These are phyloP conservation scores for Termitomyces sp. DNA, from an alignment of 768 basidiomycete genomes.

Conservation along the genomic window DNA sequence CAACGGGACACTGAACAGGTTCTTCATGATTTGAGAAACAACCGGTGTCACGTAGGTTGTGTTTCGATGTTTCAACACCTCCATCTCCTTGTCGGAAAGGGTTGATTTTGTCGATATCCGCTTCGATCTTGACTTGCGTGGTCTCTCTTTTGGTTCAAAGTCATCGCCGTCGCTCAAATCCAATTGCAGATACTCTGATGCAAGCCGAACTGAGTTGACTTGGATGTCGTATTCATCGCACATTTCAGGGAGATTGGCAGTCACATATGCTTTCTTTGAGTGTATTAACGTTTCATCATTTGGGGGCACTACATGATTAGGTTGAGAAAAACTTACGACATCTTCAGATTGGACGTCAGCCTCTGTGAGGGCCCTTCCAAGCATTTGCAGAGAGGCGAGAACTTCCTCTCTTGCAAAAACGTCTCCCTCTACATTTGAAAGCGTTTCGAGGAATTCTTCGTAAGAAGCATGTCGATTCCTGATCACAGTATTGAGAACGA, in stretches of 20 bases:
- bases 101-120: constrained; percentile 7
- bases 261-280: constrained; percentile 38
- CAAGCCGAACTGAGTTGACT: background rate
- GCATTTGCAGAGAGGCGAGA: constrained; percentile 23
- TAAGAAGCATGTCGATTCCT: constrained; percentile 29
- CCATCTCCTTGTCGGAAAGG: constrained; percentile 14
- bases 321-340: constrained; percentile 30
- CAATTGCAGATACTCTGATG: constrained; percentile 2
- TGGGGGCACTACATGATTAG: background rate
- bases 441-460: constrained; percentile 28
- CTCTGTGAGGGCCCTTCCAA: constrained; percentile 37
- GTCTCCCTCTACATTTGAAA: constrained; percentile 20
- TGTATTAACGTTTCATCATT: background rate
- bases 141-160: background rate
- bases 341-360: constrained; percentile 39
- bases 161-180: constrained; percentile 8
- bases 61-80: constrained; percentile 22
- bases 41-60: constrained; percentile 39
- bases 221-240: constrained; percentile 12
- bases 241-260: constrained; percentile 32
- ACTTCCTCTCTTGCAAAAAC: constrained; percentile 15
- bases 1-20: constrained; percentile 42
- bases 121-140: constrained; percentile 15
- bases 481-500: constrained; percentile 34
- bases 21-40: constrained; percentile 37